Evolutionary conservation across 2,329 filamentous ascomycete species (phyloP).

Genomic region (Monilinia vaccinii-corymbosi): DNA sequence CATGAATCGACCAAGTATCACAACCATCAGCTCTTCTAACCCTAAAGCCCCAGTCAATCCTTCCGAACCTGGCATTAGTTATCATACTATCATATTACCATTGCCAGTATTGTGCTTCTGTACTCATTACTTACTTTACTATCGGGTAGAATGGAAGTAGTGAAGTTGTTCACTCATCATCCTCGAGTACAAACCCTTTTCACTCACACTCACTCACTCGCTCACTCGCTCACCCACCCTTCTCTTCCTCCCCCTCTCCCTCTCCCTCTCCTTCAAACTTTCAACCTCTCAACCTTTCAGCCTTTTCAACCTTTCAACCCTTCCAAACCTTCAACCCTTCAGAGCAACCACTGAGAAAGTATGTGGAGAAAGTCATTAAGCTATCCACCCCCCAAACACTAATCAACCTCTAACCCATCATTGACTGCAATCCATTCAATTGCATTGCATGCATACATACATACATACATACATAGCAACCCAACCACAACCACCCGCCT

Average conservation of each 20-base stretch:
- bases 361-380: background rate
- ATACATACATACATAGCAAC: background rate
- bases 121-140: background rate
- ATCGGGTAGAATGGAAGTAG: no score
- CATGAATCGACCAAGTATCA: no score
- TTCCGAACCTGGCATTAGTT: background rate
- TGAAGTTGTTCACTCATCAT: no score
- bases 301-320: background rate
- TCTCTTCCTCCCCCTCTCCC: background rate
- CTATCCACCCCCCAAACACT: background rate
- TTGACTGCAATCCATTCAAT: background rate
- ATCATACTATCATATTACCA: background rate
- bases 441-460: background rate
- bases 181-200: no score
- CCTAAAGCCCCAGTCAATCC: background rate
- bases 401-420: background rate
- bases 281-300: background rate
- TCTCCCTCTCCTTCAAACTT: no score
- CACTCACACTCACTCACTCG: background rate
- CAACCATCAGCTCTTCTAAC: background rate
- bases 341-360: background rate
- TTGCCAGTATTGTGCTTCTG: background rate
- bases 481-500: background rate
- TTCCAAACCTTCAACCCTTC: background rate
- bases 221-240: background rate